These are phyloP conservation scores for Excoecaria cochinchinensis DNA, from an alignment of 345 rosid genomes.

Conservation along the genomic window DNA sequence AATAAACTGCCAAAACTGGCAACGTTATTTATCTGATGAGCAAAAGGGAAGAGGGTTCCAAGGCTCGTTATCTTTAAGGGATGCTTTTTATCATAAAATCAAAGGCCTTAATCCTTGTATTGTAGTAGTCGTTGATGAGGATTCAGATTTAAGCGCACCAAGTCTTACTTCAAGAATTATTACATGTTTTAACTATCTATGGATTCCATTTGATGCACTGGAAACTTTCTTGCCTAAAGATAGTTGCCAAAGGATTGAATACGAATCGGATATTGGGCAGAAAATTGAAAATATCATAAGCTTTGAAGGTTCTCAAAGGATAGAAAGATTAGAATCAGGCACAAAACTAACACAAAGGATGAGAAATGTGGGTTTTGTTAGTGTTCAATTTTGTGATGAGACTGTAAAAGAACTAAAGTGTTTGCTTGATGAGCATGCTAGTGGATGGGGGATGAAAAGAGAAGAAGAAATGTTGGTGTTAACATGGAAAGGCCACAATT, in stretches of 20 bases:
- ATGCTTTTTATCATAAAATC: constrained; percentile 41
- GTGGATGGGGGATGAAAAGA: constrained; percentile 79
- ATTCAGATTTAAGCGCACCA: constrained; percentile 48
- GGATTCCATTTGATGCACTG: constrained; percentile 75
- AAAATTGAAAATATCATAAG: constrained; percentile 58
- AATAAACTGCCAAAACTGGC: constrained; percentile 70
- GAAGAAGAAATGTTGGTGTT: constrained; percentile 64
- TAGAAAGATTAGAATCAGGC: constrained; percentile 56
- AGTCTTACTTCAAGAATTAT: constrained; percentile 52
- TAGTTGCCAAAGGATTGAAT: constrained; percentile 55
- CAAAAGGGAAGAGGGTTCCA: constrained; percentile 8
- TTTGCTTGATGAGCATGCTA: constrained; percentile 61
- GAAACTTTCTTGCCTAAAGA: constrained; percentile 71
- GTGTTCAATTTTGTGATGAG: constrained; percentile 54
- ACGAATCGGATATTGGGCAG: constrained; percentile 60
- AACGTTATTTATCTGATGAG: constrained; percentile 52
- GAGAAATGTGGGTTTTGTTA: constrained; percentile 42
- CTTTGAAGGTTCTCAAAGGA: constrained; percentile 49
- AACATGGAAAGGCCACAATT: constrained; percentile 80
- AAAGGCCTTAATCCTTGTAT: constrained; percentile 50
- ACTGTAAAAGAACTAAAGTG: constrained; percentile 49
- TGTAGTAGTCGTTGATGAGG: constrained; percentile 56
- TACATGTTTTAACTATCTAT: constrained; percentile 59
- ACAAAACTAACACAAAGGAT: constrained; percentile 44
- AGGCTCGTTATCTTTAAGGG: constrained; percentile 30